Evolutionary conservation across 805 yeast genomes (phyloP).

Genomic region (Starmerella sirachaensis): DNA sequence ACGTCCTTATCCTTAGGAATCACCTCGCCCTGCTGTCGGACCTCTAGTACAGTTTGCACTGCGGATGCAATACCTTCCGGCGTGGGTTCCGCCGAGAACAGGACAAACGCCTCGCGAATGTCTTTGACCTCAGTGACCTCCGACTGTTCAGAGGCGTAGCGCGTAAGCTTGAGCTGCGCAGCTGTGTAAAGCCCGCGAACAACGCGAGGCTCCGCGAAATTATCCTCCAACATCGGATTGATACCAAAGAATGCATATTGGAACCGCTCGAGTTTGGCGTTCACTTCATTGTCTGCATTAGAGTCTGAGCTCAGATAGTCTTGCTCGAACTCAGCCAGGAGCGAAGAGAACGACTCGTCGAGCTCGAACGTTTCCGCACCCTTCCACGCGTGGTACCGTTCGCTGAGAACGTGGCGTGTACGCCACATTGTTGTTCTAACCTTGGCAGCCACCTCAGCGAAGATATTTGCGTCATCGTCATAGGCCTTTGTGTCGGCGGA

Average conservation of each 20-base stretch:
- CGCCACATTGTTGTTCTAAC: constrained; percentile 58
- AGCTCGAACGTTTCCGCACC: constrained; percentile 38
- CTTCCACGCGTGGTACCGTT: constrained; percentile 62
- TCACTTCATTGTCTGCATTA: constrained; percentile 45
- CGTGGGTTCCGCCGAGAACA: constrained; percentile 38
- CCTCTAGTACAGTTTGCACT: constrained; percentile 33
- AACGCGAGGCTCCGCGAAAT: constrained; percentile 46
- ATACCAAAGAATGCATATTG: constrained; percentile 81
- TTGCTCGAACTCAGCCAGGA: constrained; percentile 46
- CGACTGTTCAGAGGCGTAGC: constrained; percentile 32
- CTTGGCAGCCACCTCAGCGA: constrained; percentile 31
- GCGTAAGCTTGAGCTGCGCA: constrained; percentile 54
- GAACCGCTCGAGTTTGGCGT: constrained; percentile 62
- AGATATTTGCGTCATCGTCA: constrained; percentile 17
- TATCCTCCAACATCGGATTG: constrained; percentile 51
- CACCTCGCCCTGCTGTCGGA: constrained; percentile 33
- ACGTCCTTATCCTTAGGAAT: constrained; percentile 21
- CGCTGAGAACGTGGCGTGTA: constrained; percentile 77
- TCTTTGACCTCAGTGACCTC: constrained; percentile 22
- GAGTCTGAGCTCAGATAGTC: constrained; percentile 46
- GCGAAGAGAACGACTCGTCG: constrained; percentile 33
- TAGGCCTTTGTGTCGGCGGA: constrained; percentile 16
- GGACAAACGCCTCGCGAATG: constrained; percentile 37
- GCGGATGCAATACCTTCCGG: constrained; percentile 34
- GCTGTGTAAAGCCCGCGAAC: constrained; percentile 56